A percentile compares a stretch with the other conserved stretches of the same genome.
phyloP scores from a whole-genome alignment of 306 rosid species.

The Cucumis cinereus region DNA sequence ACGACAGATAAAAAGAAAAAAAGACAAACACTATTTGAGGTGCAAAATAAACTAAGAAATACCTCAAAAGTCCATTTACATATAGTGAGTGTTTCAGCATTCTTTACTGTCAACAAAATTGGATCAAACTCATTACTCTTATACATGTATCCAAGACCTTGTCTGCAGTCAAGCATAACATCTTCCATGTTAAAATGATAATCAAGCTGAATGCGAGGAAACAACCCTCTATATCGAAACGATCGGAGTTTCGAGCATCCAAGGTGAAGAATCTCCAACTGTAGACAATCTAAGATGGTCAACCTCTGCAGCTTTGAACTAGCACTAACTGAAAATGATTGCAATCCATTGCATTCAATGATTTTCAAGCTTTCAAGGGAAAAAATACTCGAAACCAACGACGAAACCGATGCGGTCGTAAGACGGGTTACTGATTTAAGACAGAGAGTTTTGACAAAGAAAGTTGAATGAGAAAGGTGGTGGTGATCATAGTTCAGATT shows the following conservation, averaged over 20 bases:
- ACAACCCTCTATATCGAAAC: conserved; percentile 39
- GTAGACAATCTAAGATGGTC: conserved; percentile 42
- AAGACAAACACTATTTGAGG: not conserved
- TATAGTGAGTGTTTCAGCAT: conserved; percentile 42
- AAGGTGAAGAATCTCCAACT: conserved; percentile 35
- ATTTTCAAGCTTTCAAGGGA: conserved; percentile 50
- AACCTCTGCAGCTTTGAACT: conserved; percentile 35
- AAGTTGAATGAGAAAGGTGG: conserved; percentile 20
- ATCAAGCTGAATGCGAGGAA: conserved; percentile 42
- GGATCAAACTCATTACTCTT: conserved; percentile 48
- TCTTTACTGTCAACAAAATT: conserved; percentile 51
- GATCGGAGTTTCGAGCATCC: conserved; percentile 37
- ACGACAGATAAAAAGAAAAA: no score
- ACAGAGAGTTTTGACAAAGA: conserved; percentile 41
- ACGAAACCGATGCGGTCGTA: conserved; percentile 32
- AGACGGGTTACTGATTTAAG: conserved; percentile 45
- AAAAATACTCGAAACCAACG: conserved; percentile 33
- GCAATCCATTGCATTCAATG: conserved; percentile 40
- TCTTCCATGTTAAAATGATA: conserved; percentile 51
- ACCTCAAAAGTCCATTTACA: conserved; percentile 77
- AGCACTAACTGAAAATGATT: conserved; percentile 32
- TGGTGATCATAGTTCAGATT: conserved; percentile 13
- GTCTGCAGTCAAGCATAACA: conserved; percentile 66
- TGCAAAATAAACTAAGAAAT: not conserved
- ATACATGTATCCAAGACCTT: conserved; percentile 25